Conservation (phyloP, 495 filamentous ascomycete genomes). For the Astrothelium macrocarpum region DNA sequence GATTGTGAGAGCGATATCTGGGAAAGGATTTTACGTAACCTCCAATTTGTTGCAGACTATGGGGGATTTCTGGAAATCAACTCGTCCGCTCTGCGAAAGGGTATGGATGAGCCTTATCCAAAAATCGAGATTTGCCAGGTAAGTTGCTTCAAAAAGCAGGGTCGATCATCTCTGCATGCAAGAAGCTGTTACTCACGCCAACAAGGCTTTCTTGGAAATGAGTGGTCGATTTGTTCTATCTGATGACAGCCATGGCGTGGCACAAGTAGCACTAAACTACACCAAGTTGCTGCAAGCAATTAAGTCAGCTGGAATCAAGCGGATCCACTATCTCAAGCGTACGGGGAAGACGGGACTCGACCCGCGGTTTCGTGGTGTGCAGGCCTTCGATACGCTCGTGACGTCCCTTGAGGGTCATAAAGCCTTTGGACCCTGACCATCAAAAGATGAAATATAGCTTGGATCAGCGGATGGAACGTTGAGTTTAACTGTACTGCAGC, state of each 20-base stretch:
- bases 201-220: slow-evolving; percentile 47
- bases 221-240: slow-evolving; percentile 80
- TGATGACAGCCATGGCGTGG: slow-evolving; percentile 82
- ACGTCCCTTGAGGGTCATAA: not conserved
- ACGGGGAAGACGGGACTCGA: not conserved
- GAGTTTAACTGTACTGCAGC: not conserved
- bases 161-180: not conserved
- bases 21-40: slow-evolving; percentile 61
- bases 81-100: slow-evolving; percentile 76
- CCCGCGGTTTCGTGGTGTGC: not conserved
- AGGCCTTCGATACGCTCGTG: not conserved
- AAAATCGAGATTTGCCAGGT: slow-evolving; percentile 68
- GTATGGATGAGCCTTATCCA: slow-evolving; percentile 84
- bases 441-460: not conserved
- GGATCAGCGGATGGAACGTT: not conserved
- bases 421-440: not conserved
- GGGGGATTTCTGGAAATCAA: slow-evolving; percentile 85
- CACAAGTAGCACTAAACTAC: slow-evolving; percentile 68
- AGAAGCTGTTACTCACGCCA: not conserved
- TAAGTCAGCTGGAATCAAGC: slow-evolving; percentile 37
- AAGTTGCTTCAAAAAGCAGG: slow-evolving; percentile 18
- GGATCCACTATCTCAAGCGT: slow-evolving; percentile 23
- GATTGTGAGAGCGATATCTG: slow-evolving; percentile 48
- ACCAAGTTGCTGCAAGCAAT: slow-evolving; percentile 49
- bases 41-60: slow-evolving; percentile 57